phyloP scores from a whole-genome alignment of 2,329 filamentous ascomycete genomes.

The Colletotrichum noveboracense region DNA sequence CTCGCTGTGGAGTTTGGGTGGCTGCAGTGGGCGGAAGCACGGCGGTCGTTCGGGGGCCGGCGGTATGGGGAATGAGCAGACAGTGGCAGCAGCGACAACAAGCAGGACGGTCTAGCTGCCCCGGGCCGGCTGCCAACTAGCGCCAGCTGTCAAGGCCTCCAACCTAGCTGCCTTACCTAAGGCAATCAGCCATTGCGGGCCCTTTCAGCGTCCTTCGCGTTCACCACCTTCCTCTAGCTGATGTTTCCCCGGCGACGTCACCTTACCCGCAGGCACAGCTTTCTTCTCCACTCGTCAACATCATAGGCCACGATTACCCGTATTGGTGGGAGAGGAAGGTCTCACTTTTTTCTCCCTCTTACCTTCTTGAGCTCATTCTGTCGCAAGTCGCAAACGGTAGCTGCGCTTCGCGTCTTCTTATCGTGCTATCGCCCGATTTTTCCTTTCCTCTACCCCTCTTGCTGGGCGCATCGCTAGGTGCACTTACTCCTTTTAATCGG shows the following conservation, averaged over 20 bases:
- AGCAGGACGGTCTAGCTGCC: neutral
- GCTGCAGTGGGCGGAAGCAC: constrained; percentile 1
- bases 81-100: neutral
- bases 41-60: constrained; percentile 1
- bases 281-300: constrained; percentile 13
- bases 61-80: neutral
- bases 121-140: neutral
- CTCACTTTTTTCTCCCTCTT: constrained; percentile 3
- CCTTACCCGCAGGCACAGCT: constrained; percentile 10
- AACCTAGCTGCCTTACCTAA: neutral
- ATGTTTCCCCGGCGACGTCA: constrained; percentile 26
- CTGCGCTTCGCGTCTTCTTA: neutral
- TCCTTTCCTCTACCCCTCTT: constrained; percentile 1
- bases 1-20: constrained; percentile 7
- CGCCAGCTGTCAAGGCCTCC: neutral
- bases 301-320: constrained; percentile 11
- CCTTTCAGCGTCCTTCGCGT: neutral
- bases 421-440: neutral
- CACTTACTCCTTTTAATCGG: neutral
- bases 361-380: constrained; percentile 1
- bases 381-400: constrained; percentile 17
- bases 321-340: constrained; percentile 5
- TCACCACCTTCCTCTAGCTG: constrained; percentile 13
- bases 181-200: neutral
- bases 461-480: neutral